Base-by-base conservation (phyloP, 148 eudicot genomes). In the Chenopodium album region DNA sequence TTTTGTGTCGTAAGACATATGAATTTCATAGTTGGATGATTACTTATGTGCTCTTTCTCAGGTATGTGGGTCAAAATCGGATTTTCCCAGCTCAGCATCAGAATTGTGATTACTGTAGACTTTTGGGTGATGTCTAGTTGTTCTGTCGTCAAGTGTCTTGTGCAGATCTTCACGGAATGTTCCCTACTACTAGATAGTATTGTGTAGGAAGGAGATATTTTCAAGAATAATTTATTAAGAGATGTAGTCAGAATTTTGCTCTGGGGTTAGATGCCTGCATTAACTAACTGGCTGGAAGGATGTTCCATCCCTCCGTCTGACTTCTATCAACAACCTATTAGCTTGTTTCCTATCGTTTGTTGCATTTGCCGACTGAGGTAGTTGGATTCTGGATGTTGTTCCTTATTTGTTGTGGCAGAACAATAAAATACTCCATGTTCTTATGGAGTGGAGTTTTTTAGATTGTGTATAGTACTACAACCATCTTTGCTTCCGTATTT, bases 121-220 rank as follows among this genome's bases (percentile, higher is more conserved):
- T 17, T 37, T 17, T 67, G 50, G 77, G 59, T 78, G 73, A 20
- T 78, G 81, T 62, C 32, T 56, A 29, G 77, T 56, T 29, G 81
- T 71, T 76, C 76, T 76, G 54, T 41, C 13, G 28, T 72, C 63
- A 32, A 47, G 79, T 54, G 60, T 54, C 72, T 65, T 19, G 22
- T 79, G 79, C 79, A 83, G 67, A 78, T 31, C 66, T n/a, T 79
- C 78, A 65, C n/a, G 73, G 74, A 29, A 65, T 19, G 75, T 68
- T 50, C 16, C 9, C 34, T 82, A 46, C 70, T 70, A 13, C 60
- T 70, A 46, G 80, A 76, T 73, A 54, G 3, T 67, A 76, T 47
- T 76, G 14, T 37, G 80, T 77, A 82, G 80, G 73, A 60, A 65
- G 41, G 73, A 32, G 41, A 22, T 71, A 71, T 31, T 47, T 70